These are phyloP conservation scores for Berberis thunbergii DNA, from an alignment of 164 flowering plant species.

Conservation along the genomic window DNA sequence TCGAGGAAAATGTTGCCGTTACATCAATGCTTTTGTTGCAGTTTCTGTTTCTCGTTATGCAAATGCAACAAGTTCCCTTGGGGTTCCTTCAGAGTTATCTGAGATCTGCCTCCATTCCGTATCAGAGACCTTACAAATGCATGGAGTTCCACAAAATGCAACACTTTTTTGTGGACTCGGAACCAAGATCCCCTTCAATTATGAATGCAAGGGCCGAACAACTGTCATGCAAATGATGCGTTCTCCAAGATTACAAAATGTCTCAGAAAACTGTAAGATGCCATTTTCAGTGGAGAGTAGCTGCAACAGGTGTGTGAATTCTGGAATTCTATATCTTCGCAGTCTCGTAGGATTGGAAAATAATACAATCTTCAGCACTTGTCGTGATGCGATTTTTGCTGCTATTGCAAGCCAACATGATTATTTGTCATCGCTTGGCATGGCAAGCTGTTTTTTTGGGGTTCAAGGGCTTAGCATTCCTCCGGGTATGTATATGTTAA, in stretches of 20 bases:
- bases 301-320: conserved; percentile 76
- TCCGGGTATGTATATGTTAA: conserved; percentile 33
- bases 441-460: conserved; percentile 86
- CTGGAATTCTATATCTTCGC: conserved; percentile 62
- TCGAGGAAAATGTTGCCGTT: conserved; percentile 88
- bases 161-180: conserved; percentile 76
- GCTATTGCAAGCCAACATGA: conserved; percentile 78
- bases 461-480: conserved; percentile 48
- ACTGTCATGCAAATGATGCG: conserved; percentile 76
- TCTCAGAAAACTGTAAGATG: conserved; percentile 44
- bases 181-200: conserved; percentile 67
- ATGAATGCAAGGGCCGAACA: conserved; percentile 62
- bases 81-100: conserved; percentile 57
- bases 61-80: conserved; percentile 60
- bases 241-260: conserved; percentile 62
- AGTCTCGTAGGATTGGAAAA: conserved; percentile 46
- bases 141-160: conserved; percentile 74
- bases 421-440: conserved; percentile 31
- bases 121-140: conserved; percentile 52
- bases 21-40: conserved; percentile 80
- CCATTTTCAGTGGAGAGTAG: conserved; percentile 40
- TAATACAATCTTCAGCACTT: conserved; percentile 77
- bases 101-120: conserved; percentile 57
- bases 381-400: conserved; percentile 90
- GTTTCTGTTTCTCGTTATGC: conserved; percentile 78